These are phyloP conservation scores for grape (Vitis vinifera) DNA, from an alignment of 164 flowering plant species.

Conservation along the genomic window ASM3070453v1 NC_081812.1:19816501-19817000, in stretches of 20 bases:
- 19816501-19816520: too few relatives aligned
- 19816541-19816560: slow-evolving; percentile 88
- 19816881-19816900: background rate
- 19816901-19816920: background rate
- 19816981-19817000: slow-evolving; percentile 61
- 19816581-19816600: slow-evolving; percentile 60
- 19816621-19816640: slow-evolving; percentile 62
- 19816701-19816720: slow-evolving; percentile 59
- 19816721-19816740: slow-evolving; percentile 70
- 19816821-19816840: slow-evolving; percentile 61
- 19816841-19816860: slow-evolving; percentile 37
- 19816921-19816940: background rate
- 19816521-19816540: background rate
- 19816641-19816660: slow-evolving; percentile 69
- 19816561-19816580: slow-evolving; percentile 40
- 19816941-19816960: slow-evolving; percentile 26
- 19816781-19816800: slow-evolving; percentile 56
- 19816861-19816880: background rate
- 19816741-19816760: slow-evolving; percentile 82
- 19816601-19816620: slow-evolving; percentile 63
- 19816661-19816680: slow-evolving; percentile 44
- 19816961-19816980: slow-evolving; percentile 66
- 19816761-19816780: slow-evolving; percentile 65
- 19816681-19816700: slow-evolving; percentile 61
- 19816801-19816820: slow-evolving; percentile 54